Conservation (phyloP, 768 basidiomycete genomes). For the Serendipita vermifera region DNA sequence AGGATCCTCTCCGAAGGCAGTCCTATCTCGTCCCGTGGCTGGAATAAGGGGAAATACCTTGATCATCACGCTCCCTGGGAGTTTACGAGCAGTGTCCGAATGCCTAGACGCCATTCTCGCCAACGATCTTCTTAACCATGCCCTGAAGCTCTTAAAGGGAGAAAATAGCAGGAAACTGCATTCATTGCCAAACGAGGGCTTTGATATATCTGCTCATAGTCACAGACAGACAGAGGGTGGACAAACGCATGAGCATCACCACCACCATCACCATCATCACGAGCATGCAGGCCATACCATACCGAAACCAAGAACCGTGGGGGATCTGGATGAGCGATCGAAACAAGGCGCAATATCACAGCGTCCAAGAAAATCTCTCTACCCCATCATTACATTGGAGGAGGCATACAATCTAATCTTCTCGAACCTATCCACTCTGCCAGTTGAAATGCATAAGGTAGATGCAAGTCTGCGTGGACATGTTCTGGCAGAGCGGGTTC, state of each 20-base stretch:
- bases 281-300: too few relatives aligned
- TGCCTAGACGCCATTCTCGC: constrained; percentile 51
- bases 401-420: constrained; percentile 49
- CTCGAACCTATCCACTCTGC: constrained; percentile 34
- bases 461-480: constrained; percentile 45
- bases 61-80: constrained; percentile 72
- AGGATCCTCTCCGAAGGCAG: constrained; percentile 58
- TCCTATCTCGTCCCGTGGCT: constrained; percentile 70
- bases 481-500: constrained; percentile 63
- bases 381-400: constrained; percentile 52
- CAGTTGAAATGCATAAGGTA: constrained; percentile 36
- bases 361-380: constrained; percentile 66
- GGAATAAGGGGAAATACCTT: constrained; percentile 56
- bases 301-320: constrained; percentile 48
- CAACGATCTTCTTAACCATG: constrained; percentile 50
- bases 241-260: constrained; percentile 23
- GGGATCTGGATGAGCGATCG: background rate
- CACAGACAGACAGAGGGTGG: background rate
- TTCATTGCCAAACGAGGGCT: constrained; percentile 16
- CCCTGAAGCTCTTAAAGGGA: constrained; percentile 57
- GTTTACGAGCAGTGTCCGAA: constrained; percentile 73
- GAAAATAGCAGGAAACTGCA: constrained; percentile 52
- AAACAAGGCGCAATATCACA: constrained; percentile 38
- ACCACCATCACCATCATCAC: constrained; percentile 27
- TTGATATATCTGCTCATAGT: too few relatives aligned